Base-by-base conservation (phyloP, 257 asterid species). In the Primulina huaijiensis region DNA sequence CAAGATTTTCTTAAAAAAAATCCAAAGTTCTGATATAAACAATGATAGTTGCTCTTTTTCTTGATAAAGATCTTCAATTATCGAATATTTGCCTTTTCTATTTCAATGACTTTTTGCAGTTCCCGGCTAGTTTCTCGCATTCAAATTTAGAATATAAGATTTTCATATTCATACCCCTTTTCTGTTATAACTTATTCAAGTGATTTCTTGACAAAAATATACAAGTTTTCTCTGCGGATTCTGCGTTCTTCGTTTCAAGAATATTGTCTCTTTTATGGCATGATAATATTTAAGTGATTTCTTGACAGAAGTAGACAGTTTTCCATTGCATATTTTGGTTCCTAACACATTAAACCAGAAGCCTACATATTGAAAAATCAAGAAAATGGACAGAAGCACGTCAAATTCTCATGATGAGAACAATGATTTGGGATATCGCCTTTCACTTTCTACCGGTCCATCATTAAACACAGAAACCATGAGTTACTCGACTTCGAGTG, bases 331-430 rank as follows among this genome's bases (percentile, higher is more conserved):
- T 67, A 67, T 57, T 34, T 43, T 43, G n/a, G n/a, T 43, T 43
- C 17, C n/a, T n/a, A 25, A 64, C 70, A 16, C 7, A 57, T 59
- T 34, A 65, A 71, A 9, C 17, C 55, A 19, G 59, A 65, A 64
- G 64, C 8, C 59, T 70, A 4, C 1, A 72, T 43, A 5, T 3
- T 27, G 62, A 21, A 53, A 14, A 38, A 30, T 5, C 17, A 19
- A 56, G 69, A 29, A 74, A 73, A 83, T 86, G 93, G 90, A 86
- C 34, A 77, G 7, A 14, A 46, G 79, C 20, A 25, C 72, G 16
- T 72, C 80, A 12, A 85, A 27, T 74, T 67, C 78, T 9, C 92
- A 86, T 9, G 92, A 86, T 20, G 96, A 87, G 68, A 84, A 33
- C 66, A 71, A 31, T 79, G 95, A 89, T 21, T 7, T 72, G 78